phyloP scores from a whole-genome alignment of 192 early-diverging fungal species.

The Oehlia diaphana region DNA sequence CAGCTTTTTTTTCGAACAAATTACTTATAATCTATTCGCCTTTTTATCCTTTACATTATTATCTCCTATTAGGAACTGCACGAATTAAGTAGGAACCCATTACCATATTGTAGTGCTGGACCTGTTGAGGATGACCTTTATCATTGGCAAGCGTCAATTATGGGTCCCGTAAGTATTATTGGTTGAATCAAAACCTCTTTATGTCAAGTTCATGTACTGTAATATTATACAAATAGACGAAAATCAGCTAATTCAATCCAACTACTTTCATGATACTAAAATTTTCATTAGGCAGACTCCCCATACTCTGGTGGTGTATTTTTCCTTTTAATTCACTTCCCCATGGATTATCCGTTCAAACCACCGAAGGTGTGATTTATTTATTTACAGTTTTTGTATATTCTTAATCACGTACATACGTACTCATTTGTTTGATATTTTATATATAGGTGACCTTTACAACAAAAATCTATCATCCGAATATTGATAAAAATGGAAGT shows the following conservation, averaged over 20 bases:
- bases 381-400: too few relatives aligned
- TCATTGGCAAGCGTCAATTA: constrained; percentile 98
- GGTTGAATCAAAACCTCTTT: background rate
- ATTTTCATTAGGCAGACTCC: background rate
- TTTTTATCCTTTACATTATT: too few relatives aligned
- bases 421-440: background rate
- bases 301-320: too few relatives aligned
- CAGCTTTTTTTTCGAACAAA: too few relatives aligned
- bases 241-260: background rate
- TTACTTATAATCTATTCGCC: too few relatives aligned
- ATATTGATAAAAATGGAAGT: background rate
- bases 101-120: constrained; percentile 95
- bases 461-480: background rate
- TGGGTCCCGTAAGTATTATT: constrained; percentile 81
- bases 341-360: too few relatives aligned
- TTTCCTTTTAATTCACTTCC: too few relatives aligned
- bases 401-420: background rate
- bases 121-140: constrained; percentile 88
- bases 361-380: too few relatives aligned
- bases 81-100: constrained; percentile 95
- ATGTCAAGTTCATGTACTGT: background rate
- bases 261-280: background rate
- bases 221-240: background rate
- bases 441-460: background rate
- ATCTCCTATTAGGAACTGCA: constrained; percentile 69